Evolutionary conservation across 306 rosid species (phyloP).

Genomic region (Quercus dentata): DNA sequence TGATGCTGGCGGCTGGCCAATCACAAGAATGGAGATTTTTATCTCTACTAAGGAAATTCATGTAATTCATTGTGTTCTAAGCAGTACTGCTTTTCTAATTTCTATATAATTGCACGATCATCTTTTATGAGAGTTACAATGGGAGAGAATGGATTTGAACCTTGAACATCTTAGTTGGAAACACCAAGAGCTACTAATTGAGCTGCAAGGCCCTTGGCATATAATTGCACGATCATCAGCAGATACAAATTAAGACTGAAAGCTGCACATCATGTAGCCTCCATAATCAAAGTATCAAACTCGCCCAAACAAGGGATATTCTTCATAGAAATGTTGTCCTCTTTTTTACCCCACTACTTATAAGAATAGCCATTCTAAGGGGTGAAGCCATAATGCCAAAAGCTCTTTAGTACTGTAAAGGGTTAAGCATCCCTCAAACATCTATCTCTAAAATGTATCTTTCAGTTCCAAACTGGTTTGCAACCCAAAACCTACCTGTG

Average conservation of each 20-base stretch:
- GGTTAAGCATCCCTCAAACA: not conserved
- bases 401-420: not conserved
- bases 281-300: not conserved
- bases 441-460: not conserved
- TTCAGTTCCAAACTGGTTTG: not conserved
- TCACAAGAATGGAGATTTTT: not conserved
- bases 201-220: no score
- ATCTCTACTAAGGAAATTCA: not conserved
- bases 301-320: not conserved
- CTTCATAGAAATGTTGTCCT: not conserved
- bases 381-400: not conserved
- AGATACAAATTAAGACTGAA: not conserved
- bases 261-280: not conserved
- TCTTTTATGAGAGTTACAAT: no score
- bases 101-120: not conserved
- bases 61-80: not conserved
- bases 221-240: not conserved
- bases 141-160: no score
- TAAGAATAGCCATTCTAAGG: not conserved
- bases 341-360: not conserved
- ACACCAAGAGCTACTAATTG: no score
- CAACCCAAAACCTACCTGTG: not conserved
- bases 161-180: no score
- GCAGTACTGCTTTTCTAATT: no score
- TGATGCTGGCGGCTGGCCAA: not conserved